Evolutionary conservation across 2,329 filamentous ascomycete genomes (phyloP), one percentile per base, ranked within the genome.

Genomic region (Microsporum audouinii): DNA sequence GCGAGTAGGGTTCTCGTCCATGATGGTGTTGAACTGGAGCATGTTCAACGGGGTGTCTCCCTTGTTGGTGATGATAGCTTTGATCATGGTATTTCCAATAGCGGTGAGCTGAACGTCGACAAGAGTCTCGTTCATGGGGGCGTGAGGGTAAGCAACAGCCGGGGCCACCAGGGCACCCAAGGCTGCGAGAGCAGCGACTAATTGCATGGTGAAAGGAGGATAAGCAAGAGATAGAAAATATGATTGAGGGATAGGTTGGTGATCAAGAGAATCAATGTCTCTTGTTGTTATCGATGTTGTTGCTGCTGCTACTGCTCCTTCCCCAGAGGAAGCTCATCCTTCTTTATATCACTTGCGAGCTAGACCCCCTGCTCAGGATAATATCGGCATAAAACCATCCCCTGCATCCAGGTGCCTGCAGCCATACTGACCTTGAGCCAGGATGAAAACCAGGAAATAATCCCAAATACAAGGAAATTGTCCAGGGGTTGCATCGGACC

Each of bases 31-130:
- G 23, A 45, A 55, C 23, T 53, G 62, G 6, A 65, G 49, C 12
- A 65, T 29, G 3, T 39, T 57, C 29, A 62, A n/a, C 4, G 31
- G 53, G 38, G 31, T 39, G 3, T 51, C 29, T 2, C 34, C 63
- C 14, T 60, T 60, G 51, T 65, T 65, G 1, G 63, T 63, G 34
- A 65, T 31, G n/a, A 43, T 36, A 38, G 62, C 62, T 45, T 63
- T 60, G 34, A 63, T 45, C 14, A 53, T 58, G 12, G 62, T 62
- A 29, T 65, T 63, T 17, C 60, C 63, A 45, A 57, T 12, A 12
- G 51, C 23, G n/a, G 55, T 57, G 31, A 65, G 60, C 33, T 62
- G 36, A 29, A 65, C 56, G 27, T 55, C 49, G 31, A 55, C 27
- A 10, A 55, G 49, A 23, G 49, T 55, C n/a, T 55, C 49, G 23